A percentile compares a stretch with the other conserved stretches of the same genome.
phyloP scores from a whole-genome alignment of 163 green algal species.

The Chlamydomonas reinhardtii region DNA sequence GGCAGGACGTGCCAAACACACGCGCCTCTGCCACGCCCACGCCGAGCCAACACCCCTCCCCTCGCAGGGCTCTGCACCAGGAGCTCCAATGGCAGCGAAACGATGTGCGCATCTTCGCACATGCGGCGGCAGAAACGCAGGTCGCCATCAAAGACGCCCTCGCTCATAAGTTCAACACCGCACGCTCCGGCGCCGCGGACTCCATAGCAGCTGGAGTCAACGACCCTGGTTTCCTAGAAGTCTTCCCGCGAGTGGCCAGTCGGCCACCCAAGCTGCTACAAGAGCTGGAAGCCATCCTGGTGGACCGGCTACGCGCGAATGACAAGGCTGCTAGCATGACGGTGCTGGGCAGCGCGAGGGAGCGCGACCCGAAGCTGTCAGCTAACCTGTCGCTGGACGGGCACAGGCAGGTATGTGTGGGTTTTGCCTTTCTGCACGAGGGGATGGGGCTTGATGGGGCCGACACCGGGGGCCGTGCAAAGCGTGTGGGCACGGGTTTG shows the following conservation, averaged over 20 bases:
- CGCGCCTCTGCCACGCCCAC: background rate
- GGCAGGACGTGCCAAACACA: background rate
- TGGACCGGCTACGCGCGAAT: slow-evolving; percentile 53
- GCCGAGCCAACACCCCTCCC: too few species aligned
- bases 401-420: slow-evolving; percentile 19
- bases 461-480: too few species aligned
- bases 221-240: slow-evolving; percentile 60
- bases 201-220: slow-evolving; percentile 4
- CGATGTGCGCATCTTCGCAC: slow-evolving; percentile 57
- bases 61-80: slow-evolving; percentile 27
- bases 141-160: slow-evolving; percentile 48
- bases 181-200: background rate
- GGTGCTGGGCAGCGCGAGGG: slow-evolving; percentile 42
- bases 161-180: slow-evolving; percentile 7
- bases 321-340: slow-evolving; percentile 46
- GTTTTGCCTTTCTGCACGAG: too few species aligned
- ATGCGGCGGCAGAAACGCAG: slow-evolving; percentile 57
- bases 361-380: slow-evolving; percentile 53
- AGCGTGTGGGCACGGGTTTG: too few species aligned
- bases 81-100: slow-evolving; percentile 45
- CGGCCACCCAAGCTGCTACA: slow-evolving; percentile 59
- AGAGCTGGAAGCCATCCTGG: slow-evolving; percentile 59
- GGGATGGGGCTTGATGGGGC: too few species aligned
- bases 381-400: slow-evolving; percentile 60
- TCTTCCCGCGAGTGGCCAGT: slow-evolving; percentile 55